Percentiles rank a stretch among this genome's conserved stretches.
phyloP scores from a whole-genome alignment of 768 basidiomycete genomes.

The Agrocybe praecox region DNA sequence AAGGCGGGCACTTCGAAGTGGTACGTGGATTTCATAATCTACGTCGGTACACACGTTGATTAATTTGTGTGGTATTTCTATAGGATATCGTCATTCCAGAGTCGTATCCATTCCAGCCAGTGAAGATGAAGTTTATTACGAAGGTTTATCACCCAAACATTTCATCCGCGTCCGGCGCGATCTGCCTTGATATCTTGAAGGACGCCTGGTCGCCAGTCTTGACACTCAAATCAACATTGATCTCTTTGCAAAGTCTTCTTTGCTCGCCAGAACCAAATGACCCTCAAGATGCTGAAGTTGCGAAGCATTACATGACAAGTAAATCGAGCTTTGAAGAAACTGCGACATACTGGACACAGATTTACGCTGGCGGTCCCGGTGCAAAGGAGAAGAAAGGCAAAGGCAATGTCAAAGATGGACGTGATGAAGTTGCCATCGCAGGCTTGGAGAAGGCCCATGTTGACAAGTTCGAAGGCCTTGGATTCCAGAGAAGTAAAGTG shows the following conservation, averaged over 20 bases:
- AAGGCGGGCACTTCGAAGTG: slow-evolving; percentile 90
- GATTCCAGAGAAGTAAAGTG: slow-evolving; percentile 83
- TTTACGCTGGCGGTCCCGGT: slow-evolving; percentile 81
- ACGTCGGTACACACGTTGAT: background rate
- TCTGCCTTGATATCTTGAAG: slow-evolving; percentile 86
- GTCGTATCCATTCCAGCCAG: slow-evolving; percentile 89
- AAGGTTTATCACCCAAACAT: slow-evolving; percentile 97
- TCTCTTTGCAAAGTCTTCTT: slow-evolving; percentile 90
- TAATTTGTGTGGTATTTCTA: slow-evolving; percentile 3
- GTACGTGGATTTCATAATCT: slow-evolving; percentile 48
- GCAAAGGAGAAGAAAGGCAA: slow-evolving; percentile 43
- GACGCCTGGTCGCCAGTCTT: slow-evolving; percentile 97
- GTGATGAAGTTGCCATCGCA: slow-evolving; percentile 72
- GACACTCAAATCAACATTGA: slow-evolving; percentile 94
- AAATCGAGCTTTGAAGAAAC: slow-evolving; percentile 89
- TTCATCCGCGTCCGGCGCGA: slow-evolving; percentile 91
- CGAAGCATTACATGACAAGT: slow-evolving; percentile 94
- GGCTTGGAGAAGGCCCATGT: slow-evolving; percentile 86
- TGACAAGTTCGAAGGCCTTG: slow-evolving; percentile 78
- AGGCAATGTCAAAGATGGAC: slow-evolving; percentile 43
- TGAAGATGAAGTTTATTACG: slow-evolving; percentile 99
- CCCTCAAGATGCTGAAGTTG: slow-evolving; percentile 97
- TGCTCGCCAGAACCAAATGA: slow-evolving; percentile 96
- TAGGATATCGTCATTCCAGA: slow-evolving; percentile 94
- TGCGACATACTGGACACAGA: slow-evolving; percentile 91